Conservation (phyloP, 768 basidiomycete genomes). For the Amanita pseudoporphyria region DNA sequence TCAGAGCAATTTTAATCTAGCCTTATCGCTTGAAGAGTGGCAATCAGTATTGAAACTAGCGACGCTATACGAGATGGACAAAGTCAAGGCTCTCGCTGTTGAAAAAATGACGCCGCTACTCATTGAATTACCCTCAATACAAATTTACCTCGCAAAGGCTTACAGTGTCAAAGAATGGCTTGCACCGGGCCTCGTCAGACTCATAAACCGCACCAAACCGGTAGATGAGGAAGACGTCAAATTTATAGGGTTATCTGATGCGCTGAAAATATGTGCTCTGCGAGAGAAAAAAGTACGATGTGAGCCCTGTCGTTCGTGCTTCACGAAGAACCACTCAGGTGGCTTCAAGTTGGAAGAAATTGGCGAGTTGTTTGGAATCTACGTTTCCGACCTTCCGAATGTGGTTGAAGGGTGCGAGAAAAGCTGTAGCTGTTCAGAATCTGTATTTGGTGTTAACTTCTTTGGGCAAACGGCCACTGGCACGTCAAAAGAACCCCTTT, state of each 20-base stretch:
- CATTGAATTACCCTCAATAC: background rate
- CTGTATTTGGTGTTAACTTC: no score
- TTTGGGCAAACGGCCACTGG: no score
- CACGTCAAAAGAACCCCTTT: no score
- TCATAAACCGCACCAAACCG: background rate
- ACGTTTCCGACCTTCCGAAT: no score
- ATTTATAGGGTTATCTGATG: background rate
- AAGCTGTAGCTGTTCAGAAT: no score
- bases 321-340: no score
- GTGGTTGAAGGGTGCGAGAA: background rate
- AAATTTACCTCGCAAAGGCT: background rate
- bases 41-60: background rate
- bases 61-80: background rate
- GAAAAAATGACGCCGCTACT: slow-evolving; percentile 3
- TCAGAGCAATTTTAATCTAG: background rate
- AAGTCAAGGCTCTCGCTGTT: background rate
- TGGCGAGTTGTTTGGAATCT: no score
- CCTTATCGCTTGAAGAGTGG: slow-evolving; percentile 5
- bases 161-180: slow-evolving; percentile 2
- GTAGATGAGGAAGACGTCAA: background rate
- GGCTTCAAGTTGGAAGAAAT: no score
- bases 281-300: background rate
- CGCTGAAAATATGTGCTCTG: background rate
- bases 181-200: background rate
- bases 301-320: no score